Percentiles rank a stretch among this genome's conserved stretches.
These are phyloP conservation scores for Baorangia bicolor DNA, from an alignment of 768 basidiomycete species.

Conservation along the genomic window DNA sequence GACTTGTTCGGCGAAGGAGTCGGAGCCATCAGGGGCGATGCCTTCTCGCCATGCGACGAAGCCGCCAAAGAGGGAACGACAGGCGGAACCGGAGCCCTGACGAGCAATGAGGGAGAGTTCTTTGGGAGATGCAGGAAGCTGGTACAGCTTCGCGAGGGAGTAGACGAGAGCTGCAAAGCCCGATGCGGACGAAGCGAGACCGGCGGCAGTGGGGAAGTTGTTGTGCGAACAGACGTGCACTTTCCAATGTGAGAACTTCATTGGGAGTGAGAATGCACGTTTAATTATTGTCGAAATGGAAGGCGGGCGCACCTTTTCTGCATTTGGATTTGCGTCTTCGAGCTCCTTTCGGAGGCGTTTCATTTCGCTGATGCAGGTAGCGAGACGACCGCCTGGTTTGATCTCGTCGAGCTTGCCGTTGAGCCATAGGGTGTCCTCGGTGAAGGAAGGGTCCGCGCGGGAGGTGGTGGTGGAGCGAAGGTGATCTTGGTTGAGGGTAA, in stretches of 20 bases:
- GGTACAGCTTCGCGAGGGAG: constrained; percentile 85
- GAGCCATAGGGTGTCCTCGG: constrained; percentile 84
- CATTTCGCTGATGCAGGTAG: constrained; percentile 87
- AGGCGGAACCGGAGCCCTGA: constrained; percentile 97
- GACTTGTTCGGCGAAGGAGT: constrained; percentile 86
- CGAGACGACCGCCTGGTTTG: constrained; percentile 72
- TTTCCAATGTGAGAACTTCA: constrained; percentile 38
- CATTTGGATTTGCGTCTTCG: constrained; percentile 65
- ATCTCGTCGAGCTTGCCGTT: constrained; percentile 93
- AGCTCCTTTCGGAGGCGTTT: constrained; percentile 69
- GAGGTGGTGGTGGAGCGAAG: constrained; percentile 93
- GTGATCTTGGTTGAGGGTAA: constrained; percentile 96
- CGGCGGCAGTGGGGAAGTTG: constrained; percentile 99
- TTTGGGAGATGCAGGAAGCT: constrained; percentile 74
- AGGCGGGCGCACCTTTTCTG: constrained; percentile 55
- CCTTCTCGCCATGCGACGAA: constrained; percentile 88
- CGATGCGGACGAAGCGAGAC: constrained; percentile 94
- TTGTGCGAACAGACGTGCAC: constrained; percentile 94
- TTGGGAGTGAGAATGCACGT: background rate
- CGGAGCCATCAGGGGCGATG: constrained; percentile 62
- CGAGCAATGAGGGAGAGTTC: constrained; percentile 91
- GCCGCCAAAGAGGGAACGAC: constrained; percentile 95
- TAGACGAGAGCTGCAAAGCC: constrained; percentile 94
- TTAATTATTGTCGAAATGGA: background rate
- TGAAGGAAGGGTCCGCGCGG: constrained; percentile 73